Conservation (phyloP, 257 asterid species). For the Lavandula angustifolia region DNA sequence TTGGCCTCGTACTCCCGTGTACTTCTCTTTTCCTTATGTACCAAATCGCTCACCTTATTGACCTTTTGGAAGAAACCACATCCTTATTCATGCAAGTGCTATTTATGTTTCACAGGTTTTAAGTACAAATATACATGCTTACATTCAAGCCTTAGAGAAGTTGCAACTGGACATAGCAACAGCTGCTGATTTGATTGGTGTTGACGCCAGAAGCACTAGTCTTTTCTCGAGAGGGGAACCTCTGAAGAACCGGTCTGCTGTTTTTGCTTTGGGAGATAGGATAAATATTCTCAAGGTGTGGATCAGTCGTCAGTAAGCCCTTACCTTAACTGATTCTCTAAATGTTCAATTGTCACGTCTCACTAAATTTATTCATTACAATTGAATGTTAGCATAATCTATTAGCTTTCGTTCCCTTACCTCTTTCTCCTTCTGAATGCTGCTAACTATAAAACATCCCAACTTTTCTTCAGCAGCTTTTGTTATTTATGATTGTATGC, state of each 20-base stretch:
- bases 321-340: conserved; percentile 19
- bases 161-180: conserved; percentile 96
- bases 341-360: not conserved
- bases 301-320: conserved; percentile 6
- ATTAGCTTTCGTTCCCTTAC: not conserved
- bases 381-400: not conserved
- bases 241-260: conserved; percentile 97
- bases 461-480: too few relatives aligned
- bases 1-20: conserved; percentile 5
- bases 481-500: too few relatives aligned
- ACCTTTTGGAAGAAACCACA: not conserved
- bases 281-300: conserved; percentile 90
- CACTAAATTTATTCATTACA: conserved; percentile 12
- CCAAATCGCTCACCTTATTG: conserved; percentile 47
- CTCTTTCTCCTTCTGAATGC: too few relatives aligned
- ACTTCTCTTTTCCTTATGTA: not conserved
- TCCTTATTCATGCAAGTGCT: conserved; percentile 36
- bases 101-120: conserved; percentile 60
- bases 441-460: too few relatives aligned
- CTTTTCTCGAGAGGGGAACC: conserved; percentile 95
- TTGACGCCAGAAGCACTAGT: conserved; percentile 90
- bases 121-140: conserved; percentile 87
- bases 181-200: conserved; percentile 92
- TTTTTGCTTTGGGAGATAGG: conserved; percentile 97
- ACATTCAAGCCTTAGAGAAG: conserved; percentile 96